A percentile compares a stretch with the other conserved stretches of the same genome.
Conservation (phyloP, 495 filamentous ascomycete genomes). For the Amphirosellinia nigrospora region DNA sequence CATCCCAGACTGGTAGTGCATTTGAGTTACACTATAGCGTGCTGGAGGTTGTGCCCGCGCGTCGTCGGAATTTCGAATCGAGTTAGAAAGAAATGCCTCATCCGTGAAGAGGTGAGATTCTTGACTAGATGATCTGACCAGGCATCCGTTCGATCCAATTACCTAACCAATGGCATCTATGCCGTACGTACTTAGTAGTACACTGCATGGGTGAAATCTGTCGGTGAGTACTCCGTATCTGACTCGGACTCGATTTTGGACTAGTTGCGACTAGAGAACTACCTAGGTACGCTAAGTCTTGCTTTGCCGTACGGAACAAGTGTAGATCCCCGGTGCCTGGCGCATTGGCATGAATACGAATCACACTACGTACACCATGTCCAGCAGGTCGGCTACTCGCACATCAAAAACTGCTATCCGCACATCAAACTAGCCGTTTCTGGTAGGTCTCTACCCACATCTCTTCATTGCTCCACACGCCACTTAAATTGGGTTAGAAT, state of each 20-base stretch:
- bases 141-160: background rate
- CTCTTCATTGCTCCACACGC: too few relatives aligned
- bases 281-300: background rate
- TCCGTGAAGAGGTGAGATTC: background rate
- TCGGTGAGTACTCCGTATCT: background rate
- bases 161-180: background rate
- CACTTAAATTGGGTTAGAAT: too few relatives aligned
- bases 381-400: too few relatives aligned
- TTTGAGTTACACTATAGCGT: background rate
- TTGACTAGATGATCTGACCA: background rate
- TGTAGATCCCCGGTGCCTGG: background rate
- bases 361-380: background rate
- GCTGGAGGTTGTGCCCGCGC: background rate
- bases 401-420: too few relatives aligned
- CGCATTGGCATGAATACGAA: background rate
- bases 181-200: background rate
- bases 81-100: conserved; percentile 1
- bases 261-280: background rate
- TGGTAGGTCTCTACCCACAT: too few relatives aligned
- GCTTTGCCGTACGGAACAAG: too few relatives aligned
- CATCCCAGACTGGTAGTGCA: background rate
- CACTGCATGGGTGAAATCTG: background rate
- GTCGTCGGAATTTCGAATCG: background rate
- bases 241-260: background rate
- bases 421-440: too few relatives aligned